Percentiles rank a stretch among this genome's conserved stretches.
Evolutionary conservation across 352 stramenopile genomes (phyloP).

Genomic region (Globisporangium parvum): DNA sequence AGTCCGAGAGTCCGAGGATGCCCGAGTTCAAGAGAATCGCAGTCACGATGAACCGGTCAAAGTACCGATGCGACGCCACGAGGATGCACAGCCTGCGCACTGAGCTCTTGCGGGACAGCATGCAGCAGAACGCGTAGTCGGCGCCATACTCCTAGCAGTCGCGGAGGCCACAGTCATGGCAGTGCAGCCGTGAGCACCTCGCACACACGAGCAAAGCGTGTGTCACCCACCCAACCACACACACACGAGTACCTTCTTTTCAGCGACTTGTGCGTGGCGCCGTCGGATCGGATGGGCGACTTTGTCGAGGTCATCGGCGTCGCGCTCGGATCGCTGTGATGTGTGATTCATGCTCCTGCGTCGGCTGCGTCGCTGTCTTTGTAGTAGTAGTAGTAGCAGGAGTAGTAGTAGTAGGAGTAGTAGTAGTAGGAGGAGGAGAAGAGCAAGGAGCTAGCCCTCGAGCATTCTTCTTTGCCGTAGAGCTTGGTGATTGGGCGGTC

Average conservation of each 20-base stretch:
- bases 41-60: constrained; percentile 84
- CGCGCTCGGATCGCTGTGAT: constrained; percentile 6
- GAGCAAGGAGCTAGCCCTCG: too few relatives aligned
- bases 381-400: too few relatives aligned
- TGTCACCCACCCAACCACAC: background rate
- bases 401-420: too few relatives aligned
- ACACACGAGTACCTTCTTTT: constrained; percentile 10
- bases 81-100: constrained; percentile 45
- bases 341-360: background rate
- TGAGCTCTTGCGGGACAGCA: constrained; percentile 39
- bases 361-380: too few relatives aligned
- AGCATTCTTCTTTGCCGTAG: too few relatives aligned
- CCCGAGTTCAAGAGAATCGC: constrained; percentile 86
- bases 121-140: constrained; percentile 34
- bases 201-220: background rate
- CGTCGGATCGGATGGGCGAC: background rate
- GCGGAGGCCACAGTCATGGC: background rate
- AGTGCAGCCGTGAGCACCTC: background rate
- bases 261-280: constrained; percentile 6
- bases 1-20: constrained; percentile 82
- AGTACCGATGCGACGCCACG: constrained; percentile 49
- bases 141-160: constrained; percentile 32
- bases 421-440: too few relatives aligned
- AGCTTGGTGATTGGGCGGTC: too few relatives aligned
- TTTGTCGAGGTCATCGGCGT: constrained; percentile 7